These are phyloP conservation scores for Clathrus columnatus DNA, from an alignment of 768 basidiomycete species.

Conservation along the genomic window DNA sequence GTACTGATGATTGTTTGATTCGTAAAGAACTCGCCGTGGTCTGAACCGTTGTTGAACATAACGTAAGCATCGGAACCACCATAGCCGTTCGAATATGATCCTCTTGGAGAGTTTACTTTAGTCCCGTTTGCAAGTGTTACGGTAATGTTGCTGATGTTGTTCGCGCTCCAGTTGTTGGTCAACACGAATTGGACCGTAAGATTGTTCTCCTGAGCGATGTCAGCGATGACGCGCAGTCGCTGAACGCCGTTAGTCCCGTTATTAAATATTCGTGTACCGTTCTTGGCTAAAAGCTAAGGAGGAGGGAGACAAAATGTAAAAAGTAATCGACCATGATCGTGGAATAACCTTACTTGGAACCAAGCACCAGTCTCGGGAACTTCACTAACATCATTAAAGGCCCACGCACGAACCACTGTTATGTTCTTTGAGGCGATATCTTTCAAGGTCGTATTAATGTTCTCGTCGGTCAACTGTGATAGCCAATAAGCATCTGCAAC, in stretches of 20 bases:
- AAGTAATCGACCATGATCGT: background rate
- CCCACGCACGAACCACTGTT: conserved; percentile 60
- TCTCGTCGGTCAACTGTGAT: conserved; percentile 36
- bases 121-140: conserved; percentile 15
- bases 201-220: conserved; percentile 44
- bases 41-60: conserved; percentile 29
- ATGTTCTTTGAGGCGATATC: conserved; percentile 49
- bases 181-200: conserved; percentile 46
- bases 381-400: conserved; percentile 48
- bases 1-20: conserved; percentile 38
- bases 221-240: conserved; percentile 49
- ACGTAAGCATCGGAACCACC: conserved; percentile 66
- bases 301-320: background rate
- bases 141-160: conserved; percentile 22
- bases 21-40: conserved; percentile 54
- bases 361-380: conserved; percentile 46
- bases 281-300: conserved; percentile 27
- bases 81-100: conserved; percentile 53
- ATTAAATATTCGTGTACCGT: conserved; percentile 49
- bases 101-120: conserved; percentile 38
- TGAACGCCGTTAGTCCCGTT: conserved; percentile 53
- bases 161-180: conserved; percentile 56
- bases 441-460: conserved; percentile 49
- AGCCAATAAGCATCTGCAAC: conserved; percentile 69
- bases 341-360: conserved; percentile 39